Percentiles rank a stretch among this genome's conserved stretches.
These are phyloP conservation scores for Telfairia occidentalis DNA, from an alignment of 331 rosid species.

Conservation along the genomic window DNA sequence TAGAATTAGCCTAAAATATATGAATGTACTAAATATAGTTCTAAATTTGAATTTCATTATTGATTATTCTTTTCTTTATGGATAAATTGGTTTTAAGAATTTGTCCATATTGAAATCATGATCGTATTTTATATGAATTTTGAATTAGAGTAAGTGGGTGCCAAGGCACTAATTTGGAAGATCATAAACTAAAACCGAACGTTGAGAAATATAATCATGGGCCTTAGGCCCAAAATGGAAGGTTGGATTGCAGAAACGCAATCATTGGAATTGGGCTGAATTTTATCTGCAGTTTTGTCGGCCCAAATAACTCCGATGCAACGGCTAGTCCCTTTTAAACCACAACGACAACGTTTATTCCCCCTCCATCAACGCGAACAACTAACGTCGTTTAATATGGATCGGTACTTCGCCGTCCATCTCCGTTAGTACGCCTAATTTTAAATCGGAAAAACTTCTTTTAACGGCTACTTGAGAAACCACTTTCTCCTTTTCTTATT, in stretches of 20 bases:
- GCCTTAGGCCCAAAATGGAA: neutral
- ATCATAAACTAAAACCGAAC: neutral
- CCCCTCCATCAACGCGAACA: neutral
- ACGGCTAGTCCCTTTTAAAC: constrained; percentile 1
- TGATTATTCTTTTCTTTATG: neutral
- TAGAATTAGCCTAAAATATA: neutral
- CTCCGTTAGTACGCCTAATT: neutral
- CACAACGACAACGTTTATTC: neutral
- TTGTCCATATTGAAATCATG: neutral
- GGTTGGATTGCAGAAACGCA: neutral
- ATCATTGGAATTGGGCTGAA: neutral
- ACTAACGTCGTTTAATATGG: neutral
- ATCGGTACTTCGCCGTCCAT: neutral
- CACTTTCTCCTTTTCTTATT: neutral
- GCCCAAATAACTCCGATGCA: neutral
- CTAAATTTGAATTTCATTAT: neutral
- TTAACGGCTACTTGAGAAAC: constrained; percentile 11
- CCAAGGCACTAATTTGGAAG: neutral
- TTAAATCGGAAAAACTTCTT: neutral
- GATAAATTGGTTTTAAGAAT: neutral
- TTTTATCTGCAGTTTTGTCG: neutral
- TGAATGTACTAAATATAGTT: neutral
- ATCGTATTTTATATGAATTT: neutral
- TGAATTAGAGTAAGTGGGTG: neutral
- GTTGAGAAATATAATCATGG: neutral